phyloP scores from a whole-genome alignment of 495 filamentous ascomycete species.

The Filosporella fistucella region DNA sequence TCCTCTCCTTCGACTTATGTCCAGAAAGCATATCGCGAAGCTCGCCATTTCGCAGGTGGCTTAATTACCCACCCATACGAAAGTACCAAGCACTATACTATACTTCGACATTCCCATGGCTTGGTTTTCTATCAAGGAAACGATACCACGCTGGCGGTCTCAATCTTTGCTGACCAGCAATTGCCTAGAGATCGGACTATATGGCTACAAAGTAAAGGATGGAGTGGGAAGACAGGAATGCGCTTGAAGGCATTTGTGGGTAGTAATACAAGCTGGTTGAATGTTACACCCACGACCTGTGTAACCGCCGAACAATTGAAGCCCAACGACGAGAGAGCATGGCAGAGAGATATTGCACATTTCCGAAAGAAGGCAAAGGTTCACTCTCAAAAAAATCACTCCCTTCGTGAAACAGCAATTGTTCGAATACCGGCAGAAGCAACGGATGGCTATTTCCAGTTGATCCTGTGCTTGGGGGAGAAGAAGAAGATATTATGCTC shows the following conservation, averaged over 20 bases:
- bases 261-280: conserved; percentile 52
- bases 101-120: conserved; percentile 60
- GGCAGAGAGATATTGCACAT: conserved; percentile 61
- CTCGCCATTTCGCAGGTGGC: conserved; percentile 58
- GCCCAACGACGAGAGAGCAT: conserved; percentile 51
- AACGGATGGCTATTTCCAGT: conserved; percentile 61
- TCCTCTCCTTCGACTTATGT: conserved; percentile 6
- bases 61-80: conserved; percentile 58
- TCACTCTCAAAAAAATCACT: conserved; percentile 40
- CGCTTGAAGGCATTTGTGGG: conserved; percentile 54
- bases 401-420: conserved; percentile 54
- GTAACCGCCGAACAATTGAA: conserved; percentile 39
- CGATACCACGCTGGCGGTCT: conserved; percentile 55
- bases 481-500: conserved; percentile 51
- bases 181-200: conserved; percentile 54
- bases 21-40: conserved; percentile 15
- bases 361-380: conserved; percentile 46
- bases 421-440: conserved; percentile 58
- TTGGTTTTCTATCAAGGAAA: conserved; percentile 61
- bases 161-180: conserved; percentile 54
- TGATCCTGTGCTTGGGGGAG: conserved; percentile 52
- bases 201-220: conserved; percentile 64
- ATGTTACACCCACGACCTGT: conserved; percentile 56
- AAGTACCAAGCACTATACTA: conserved; percentile 61
- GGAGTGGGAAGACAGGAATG: conserved; percentile 66